A percentile compares a stretch with the other conserved stretches of the same genome.
These are phyloP conservation scores for Solanum ahanhuiri DNA, from an alignment of 257 asterid genomes.

Conservation along the genomic window DNA sequence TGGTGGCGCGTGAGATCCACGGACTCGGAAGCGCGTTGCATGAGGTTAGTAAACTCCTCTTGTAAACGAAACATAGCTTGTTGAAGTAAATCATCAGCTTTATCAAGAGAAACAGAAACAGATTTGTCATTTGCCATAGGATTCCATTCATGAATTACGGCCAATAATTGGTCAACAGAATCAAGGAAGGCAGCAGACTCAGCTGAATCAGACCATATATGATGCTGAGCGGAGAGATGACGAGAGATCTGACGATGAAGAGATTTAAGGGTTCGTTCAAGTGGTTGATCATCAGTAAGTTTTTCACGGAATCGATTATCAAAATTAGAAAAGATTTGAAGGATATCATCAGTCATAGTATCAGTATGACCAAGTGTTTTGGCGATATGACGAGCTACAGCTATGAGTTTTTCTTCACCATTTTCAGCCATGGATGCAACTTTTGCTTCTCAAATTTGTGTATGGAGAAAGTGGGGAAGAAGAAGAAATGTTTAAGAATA, in stretches of 20 bases:
- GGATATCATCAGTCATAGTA: constrained; percentile 85
- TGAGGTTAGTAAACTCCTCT: constrained; percentile 67
- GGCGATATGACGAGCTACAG: constrained; percentile 95
- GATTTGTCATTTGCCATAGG: constrained; percentile 58
- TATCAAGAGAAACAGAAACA: constrained; percentile 65
- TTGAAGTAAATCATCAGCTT: constrained; percentile 84
- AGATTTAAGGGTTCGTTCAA: constrained; percentile 53
- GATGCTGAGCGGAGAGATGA: constrained; percentile 33
- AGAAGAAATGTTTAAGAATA: not conserved
- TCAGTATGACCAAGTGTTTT: constrained; percentile 84
- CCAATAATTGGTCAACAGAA: constrained; percentile 48
- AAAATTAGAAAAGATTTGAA: constrained; percentile 83
- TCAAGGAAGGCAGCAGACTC: constrained; percentile 52
- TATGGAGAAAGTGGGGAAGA: not conserved
- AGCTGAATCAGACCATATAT: constrained; percentile 60
- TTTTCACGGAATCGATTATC: constrained; percentile 80
- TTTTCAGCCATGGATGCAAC: constrained; percentile 58
- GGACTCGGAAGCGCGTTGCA: constrained; percentile 63
- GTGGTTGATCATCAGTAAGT: constrained; percentile 51
- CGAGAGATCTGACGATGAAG: constrained; percentile 79
- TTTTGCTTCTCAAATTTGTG: not conserved
- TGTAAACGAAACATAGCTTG: constrained; percentile 85
- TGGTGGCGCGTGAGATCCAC: constrained; percentile 27
- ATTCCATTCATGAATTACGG: constrained; percentile 56
- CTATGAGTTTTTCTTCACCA: constrained; percentile 92